Base-by-base conservation (phyloP, 306 rosid genomes). In the Lathyrus aphaca region DNA sequence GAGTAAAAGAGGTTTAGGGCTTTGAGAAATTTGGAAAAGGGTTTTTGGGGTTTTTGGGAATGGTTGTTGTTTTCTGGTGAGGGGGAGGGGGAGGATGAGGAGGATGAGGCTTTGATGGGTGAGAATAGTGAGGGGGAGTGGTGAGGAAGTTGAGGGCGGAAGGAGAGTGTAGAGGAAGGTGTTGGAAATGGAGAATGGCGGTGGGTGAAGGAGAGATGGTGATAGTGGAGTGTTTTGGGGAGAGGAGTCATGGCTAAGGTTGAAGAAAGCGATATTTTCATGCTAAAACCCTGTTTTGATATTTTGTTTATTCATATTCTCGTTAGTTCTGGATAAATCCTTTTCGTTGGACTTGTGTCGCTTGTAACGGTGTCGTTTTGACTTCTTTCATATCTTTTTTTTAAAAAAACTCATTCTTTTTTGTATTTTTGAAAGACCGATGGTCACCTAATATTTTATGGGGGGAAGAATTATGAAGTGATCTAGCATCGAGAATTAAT, bases 191-290 rank as follows among this genome's bases (percentile, higher is more conserved):
- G 73, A 21, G 85, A 80, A 74, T 72, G 83, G 69, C 32, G 85
- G 77, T 51, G 87, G 76, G n/a, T 70, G 89, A 84, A 65, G 1
- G 92, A 81, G 54, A 79, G 79, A 59, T 60, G 85, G 49, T 55
- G 87, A 45, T 42, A 62, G 77, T 56, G 82, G 5, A 63, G 81
- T 1, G 84, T 56, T 64, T 43, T 82, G 3, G 81, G 53, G 10
- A 88, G 76, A 59, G 92, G 73, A 51, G 74, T 90, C 98, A 94
- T 94, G 64, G 76, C 45, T 67, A 32, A 21, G 79, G 56, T 48
- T 65, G 23, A 46, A 32, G 23, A 10, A 14, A 9, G 16, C 15
- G n/a, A 68, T 10, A 16, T 27, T 37, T 56, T 2, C 15, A 4
- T 1, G 3, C 72, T 32, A 73, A 73, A 77, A 64, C 64, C 78